A percentile compares a stretch with the other conserved stretches of the same genome.
phyloP scores from a whole-genome alignment of 1,139 yeast species.

The Saccharomyces hybrid region DNA sequence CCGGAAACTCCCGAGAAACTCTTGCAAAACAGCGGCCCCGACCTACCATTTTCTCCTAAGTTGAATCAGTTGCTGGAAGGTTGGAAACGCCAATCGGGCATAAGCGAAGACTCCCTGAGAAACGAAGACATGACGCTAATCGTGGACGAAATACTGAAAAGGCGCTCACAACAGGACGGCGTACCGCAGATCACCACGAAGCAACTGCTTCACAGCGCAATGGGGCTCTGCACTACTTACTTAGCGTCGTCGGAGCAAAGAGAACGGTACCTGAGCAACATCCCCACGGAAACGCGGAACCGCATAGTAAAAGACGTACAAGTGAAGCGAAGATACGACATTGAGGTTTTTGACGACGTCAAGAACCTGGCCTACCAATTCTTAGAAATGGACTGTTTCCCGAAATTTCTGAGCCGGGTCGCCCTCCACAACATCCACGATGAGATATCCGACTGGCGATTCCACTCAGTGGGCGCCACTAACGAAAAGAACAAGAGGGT shows the following conservation, averaged over 20 bases:
- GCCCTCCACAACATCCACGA: slow-evolving; percentile 79
- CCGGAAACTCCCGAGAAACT: slow-evolving; percentile 45
- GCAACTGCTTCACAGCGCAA: slow-evolving; percentile 25
- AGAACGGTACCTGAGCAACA: slow-evolving; percentile 56
- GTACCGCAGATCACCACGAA: slow-evolving; percentile 31
- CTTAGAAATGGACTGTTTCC: slow-evolving; percentile 86
- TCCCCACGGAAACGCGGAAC: slow-evolving; percentile 62
- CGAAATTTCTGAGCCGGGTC: slow-evolving; percentile 68
- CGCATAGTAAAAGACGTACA: slow-evolving; percentile 61
- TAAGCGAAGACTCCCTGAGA: slow-evolving; percentile 4
- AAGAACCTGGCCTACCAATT: slow-evolving; percentile 76
- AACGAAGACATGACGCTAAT: slow-evolving; percentile 17
- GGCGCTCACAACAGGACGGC: slow-evolving; percentile 56
- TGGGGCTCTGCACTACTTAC: slow-evolving; percentile 67
- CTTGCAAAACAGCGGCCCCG: slow-evolving; percentile 48
- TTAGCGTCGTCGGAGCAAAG: slow-evolving; percentile 60
- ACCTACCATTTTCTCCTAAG: slow-evolving; percentile 38
- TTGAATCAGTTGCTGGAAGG: slow-evolving; percentile 33
- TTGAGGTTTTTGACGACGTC: slow-evolving; percentile 83
- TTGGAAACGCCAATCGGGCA: slow-evolving; percentile 18
- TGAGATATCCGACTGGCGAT: slow-evolving; percentile 36
- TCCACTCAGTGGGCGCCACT: slow-evolving; percentile 9
- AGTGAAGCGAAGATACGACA: slow-evolving; percentile 83
- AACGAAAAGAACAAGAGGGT: neutral
- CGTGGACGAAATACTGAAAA: slow-evolving; percentile 45